Evolutionary conservation across 805 yeast genomes (phyloP).

Genomic region (Wickerhamomyces pijperi): DNA sequence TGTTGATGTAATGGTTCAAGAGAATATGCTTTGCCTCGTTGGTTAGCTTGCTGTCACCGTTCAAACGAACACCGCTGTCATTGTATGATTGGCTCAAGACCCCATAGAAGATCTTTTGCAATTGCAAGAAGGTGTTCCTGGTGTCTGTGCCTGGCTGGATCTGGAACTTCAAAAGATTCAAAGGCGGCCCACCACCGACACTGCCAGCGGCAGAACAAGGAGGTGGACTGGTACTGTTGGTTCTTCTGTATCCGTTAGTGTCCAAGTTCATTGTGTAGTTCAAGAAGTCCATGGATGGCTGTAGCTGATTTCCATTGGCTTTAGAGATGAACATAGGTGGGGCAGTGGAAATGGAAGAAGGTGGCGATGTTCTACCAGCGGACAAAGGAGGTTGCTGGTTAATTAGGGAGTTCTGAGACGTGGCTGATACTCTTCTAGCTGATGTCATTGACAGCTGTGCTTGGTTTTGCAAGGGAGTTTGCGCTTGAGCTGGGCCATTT

Average conservation of each 20-base stretch:
- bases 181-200: background rate
- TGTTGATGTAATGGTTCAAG: conserved; percentile 24
- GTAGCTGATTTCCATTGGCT: background rate
- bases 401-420: too few relatives aligned
- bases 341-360: background rate
- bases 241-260: too few relatives aligned
- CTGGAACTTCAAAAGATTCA: background rate
- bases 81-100: background rate
- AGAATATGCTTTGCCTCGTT: conserved; percentile 24
- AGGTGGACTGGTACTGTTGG: too few relatives aligned
- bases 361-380: too few relatives aligned
- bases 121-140: background rate
- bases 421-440: too few relatives aligned
- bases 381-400: too few relatives aligned
- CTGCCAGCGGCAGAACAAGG: too few relatives aligned
- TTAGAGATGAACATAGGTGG: too few relatives aligned
- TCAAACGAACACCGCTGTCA: background rate
- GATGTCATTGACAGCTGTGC: too few relatives aligned
- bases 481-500: too few relatives aligned
- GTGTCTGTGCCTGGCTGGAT: background rate
- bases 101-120: background rate
- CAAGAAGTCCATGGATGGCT: background rate
- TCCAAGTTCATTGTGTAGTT: background rate
- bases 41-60: conserved; percentile 4
- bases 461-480: too few relatives aligned